Base-by-base conservation (phyloP, 2,329 filamentous ascomycete genomes). In the Lasiodiplodia sp. region DNA sequence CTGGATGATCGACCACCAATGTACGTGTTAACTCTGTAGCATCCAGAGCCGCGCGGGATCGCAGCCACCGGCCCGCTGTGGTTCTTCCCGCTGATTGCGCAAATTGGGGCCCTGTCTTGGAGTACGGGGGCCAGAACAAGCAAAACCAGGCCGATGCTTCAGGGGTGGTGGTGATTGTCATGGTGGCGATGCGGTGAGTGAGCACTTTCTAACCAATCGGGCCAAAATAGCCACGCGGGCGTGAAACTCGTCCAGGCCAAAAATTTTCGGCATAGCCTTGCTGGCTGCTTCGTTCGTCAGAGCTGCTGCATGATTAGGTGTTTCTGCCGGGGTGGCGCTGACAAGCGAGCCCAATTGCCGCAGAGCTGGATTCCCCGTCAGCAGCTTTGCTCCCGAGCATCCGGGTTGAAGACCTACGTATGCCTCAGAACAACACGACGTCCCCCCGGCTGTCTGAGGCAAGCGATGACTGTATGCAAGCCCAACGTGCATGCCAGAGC, bases 251-350 rank as follows among this genome's bases (percentile, higher is more conserved):
- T 28, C 56, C 40, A 31, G 44, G 60, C n/a, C 23, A 47, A 53
- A 52, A 64, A 64, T 64, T 64, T 64, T 64, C 60, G 37, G 47
- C 60, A 52, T 52, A 21, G 60, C 44, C 16, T 34, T 34, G 12
- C 60, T 64, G 60, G 60, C 44, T 40, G 34, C 34, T n/a, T 64
- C 28, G 60, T 25, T 64, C 60, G 60, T 64, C 60, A 64, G 60
- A 23, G 31, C 51, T 23, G 23, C 31, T 64, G 60, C 60, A 64
- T 64, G 60, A 64, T 64, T 62, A 62, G 57, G 38, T 47, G 57
- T 44, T 62, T 47, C 31, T n/a, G 31, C 44, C 44, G n/a, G 60
- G 60, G 47, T 47, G 44, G 21, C 31, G 18, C 8, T 21, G 60
- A 14, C 47, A 64, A 64, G 60, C 60, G 60, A 64, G 21, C 51